Evolutionary conservation across 768 basidiomycete species (phyloP).

Genomic region (Xerocomus brunneocitrinus): DNA sequence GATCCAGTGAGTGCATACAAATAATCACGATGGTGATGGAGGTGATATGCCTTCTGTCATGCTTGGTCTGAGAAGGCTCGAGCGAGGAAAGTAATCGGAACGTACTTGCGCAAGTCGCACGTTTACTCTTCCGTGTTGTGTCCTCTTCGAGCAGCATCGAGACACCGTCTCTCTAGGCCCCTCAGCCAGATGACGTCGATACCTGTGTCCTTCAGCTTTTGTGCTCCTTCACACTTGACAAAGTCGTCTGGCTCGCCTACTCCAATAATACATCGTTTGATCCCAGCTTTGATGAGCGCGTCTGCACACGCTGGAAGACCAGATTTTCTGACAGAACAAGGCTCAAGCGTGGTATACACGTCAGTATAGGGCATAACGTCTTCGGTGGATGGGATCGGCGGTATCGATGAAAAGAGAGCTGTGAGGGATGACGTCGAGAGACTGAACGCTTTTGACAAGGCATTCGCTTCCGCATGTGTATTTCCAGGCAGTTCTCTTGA

Average conservation of each 20-base stretch:
- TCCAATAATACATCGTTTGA: slow-evolving; percentile 81
- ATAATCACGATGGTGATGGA: slow-evolving; percentile 4
- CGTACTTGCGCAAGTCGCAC: slow-evolving; percentile 2
- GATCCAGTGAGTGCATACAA: slow-evolving; percentile 20
- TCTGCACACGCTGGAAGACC: slow-evolving; percentile 85
- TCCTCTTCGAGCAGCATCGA: slow-evolving; percentile 70
- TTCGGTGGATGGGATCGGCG: slow-evolving; percentile 30
- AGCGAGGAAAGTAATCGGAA: neutral
- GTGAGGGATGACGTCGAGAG: slow-evolving; percentile 44
- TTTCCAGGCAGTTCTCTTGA: slow-evolving; percentile 91
- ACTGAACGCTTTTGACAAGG: slow-evolving; percentile 63
- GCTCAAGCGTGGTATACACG: slow-evolving; percentile 95
- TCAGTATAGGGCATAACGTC: slow-evolving; percentile 57
- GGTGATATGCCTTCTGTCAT: slow-evolving; percentile 7
- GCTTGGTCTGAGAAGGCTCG: neutral
- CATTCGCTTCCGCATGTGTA: slow-evolving; percentile 96
- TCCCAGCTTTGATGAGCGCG: slow-evolving; percentile 65
- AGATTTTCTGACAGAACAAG: slow-evolving; percentile 86
- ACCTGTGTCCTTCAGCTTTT: slow-evolving; percentile 62
- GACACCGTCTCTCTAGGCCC: slow-evolving; percentile 75
- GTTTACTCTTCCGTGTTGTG: slow-evolving; percentile 22
- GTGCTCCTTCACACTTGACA: slow-evolving; percentile 86
- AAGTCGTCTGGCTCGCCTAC: slow-evolving; percentile 92
- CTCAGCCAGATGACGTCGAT: slow-evolving; percentile 72
- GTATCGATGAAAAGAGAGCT: slow-evolving; percentile 37